Conservation (phyloP, 345 rosid genomes). For the Viola odorata region DNA sequence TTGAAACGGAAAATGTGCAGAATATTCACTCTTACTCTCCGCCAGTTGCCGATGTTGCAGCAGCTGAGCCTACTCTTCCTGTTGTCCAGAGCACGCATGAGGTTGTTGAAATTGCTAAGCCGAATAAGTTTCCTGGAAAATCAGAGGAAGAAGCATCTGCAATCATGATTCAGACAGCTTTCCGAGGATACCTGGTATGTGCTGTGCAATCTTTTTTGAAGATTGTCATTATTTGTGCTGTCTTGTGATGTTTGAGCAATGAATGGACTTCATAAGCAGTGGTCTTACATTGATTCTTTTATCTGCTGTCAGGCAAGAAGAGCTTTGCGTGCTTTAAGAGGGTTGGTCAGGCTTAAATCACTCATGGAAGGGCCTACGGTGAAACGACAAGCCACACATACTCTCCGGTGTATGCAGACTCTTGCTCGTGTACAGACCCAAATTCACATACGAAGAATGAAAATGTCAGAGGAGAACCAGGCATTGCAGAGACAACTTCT, state of each 20-base stretch:
- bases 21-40: constrained; percentile 26
- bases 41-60: constrained; percentile 30
- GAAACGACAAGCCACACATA: constrained; percentile 73
- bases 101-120: constrained; percentile 27
- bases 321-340: constrained; percentile 77
- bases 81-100: constrained; percentile 35
- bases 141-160: constrained; percentile 78
- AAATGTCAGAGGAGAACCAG: constrained; percentile 89
- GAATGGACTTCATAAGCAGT: constrained; percentile 1
- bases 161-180: constrained; percentile 76
- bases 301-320: constrained; percentile 62
- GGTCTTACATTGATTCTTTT: constrained; percentile 5
- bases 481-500: constrained; percentile 83
- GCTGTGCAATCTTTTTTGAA: background rate
- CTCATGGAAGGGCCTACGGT: constrained; percentile 82
- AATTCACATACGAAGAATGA: constrained; percentile 65
- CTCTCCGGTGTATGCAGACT: constrained; percentile 84
- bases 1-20: constrained; percentile 42
- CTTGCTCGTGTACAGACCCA: constrained; percentile 84
- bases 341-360: constrained; percentile 69
- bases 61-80: constrained; percentile 38
- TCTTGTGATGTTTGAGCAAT: background rate
- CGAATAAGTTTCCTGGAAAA: constrained; percentile 49
- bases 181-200: constrained; percentile 77
- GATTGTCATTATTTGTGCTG: no score